Evolutionary conservation across 495 filamentous ascomycete species (phyloP), one percentile per base, ranked within the genome.

Genomic region (Penicillium pulvis): DNA sequence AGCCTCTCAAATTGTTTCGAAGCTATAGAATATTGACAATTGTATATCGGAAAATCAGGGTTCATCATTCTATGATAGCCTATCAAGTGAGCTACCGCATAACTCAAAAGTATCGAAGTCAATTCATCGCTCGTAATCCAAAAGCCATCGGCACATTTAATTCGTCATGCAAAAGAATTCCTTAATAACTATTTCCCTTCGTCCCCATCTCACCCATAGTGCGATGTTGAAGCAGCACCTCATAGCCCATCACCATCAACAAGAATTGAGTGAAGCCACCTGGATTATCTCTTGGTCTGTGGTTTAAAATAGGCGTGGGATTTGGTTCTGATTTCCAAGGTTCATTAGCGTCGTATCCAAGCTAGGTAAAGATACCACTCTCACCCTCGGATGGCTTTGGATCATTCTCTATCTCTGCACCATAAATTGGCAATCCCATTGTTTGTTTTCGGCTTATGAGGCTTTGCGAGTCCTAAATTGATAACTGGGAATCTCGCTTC

Each of bases 161-260:
- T 2, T 41, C 14, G 0, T 17, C 39, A 41, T n/a, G 0, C 3
- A n/a, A 6, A 41, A 17, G 2, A n/a, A 7, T 41, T 1, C 39
- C 14, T 41, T 14, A 41, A 6, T n/a, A 4, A 17, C 3, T 17
- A 0, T 41, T 41, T 17, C 39, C 39, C 8, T 47, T 24, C 11
- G 14, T 24, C 26, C 44, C 44, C 44, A 24, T 12, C 4, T 16
- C 24, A 12, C 48, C 48, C 24, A 31, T 31, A 17, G 28, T 19
- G 12, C 48, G 48, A 51, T 51, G 48, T 17, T 51, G 48, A 20
- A 51, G 48, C 48, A 51, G 17, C 6, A 51, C 48, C 17, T 51
- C 48, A 51, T 19, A 51, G 14, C 48, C 48, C 26, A 51, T 30
- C 14, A 51, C 28, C 48, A 51, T 51, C 16, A 35, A 19, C 48